Conservation (phyloP, 176 grass and related monocot genomes). For the Eleusine coracana region DNA sequence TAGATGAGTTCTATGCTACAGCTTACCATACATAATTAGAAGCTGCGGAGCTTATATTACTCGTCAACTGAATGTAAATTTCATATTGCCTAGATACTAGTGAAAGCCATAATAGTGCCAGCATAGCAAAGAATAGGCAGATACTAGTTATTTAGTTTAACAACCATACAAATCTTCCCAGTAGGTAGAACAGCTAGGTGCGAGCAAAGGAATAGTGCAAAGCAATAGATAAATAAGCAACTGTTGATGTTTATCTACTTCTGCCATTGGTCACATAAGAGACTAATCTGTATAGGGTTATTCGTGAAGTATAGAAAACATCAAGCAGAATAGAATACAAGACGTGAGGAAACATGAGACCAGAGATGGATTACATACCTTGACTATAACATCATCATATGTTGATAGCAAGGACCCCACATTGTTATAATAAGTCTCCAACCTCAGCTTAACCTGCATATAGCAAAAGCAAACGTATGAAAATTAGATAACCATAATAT, state of each 20-base stretch:
- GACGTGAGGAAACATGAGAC: background rate
- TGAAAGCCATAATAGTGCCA: background rate
- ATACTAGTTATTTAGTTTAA: background rate
- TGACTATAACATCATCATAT: constrained; percentile 67
- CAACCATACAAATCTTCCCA: background rate
- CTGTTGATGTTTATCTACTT: background rate
- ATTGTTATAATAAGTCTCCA: constrained; percentile 91
- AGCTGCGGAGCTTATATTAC: background rate
- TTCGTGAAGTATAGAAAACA: background rate
- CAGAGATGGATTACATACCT: constrained; percentile 48
- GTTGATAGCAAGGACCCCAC: constrained; percentile 77
- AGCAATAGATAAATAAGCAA: constrained; percentile 11
- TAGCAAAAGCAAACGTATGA: constrained; percentile 15
- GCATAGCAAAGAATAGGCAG: constrained; percentile 7
- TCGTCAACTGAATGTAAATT: background rate
- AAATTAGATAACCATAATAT: constrained; percentile 20
- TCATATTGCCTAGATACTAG: background rate
- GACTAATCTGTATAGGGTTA: constrained; percentile 1
- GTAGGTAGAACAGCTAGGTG: background rate
- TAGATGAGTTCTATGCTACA: background rate
- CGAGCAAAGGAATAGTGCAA: background rate
- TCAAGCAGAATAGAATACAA: constrained; percentile 9
- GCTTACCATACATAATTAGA: background rate
- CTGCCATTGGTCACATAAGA: background rate
- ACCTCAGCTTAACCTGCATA: constrained; percentile 82